A percentile compares a stretch with the other conserved stretches of the same genome.
Conservation (phyloP, 345 rosid species). For the Eucalyptus cladocalyx region DNA sequence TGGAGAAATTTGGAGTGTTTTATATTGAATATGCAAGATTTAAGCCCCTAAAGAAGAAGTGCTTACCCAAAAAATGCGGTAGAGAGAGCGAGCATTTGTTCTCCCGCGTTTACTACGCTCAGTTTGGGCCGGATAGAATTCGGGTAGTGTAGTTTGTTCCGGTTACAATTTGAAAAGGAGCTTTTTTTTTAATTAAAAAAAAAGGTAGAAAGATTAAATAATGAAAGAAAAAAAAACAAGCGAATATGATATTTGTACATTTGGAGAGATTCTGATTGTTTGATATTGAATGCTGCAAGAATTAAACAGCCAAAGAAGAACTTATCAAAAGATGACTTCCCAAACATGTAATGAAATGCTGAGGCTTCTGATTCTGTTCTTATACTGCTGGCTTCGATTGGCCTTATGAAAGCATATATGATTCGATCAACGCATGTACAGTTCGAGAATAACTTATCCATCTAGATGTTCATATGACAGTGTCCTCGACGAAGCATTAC, state of each 20-base stretch:
- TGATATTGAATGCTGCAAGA: neutral
- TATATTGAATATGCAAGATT: neutral
- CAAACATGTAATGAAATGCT: neutral
- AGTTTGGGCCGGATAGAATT: neutral
- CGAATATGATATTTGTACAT: neutral
- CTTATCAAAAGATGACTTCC: neutral
- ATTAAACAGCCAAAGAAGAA: neutral
- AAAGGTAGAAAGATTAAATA: neutral
- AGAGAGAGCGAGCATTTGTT: too few relatives aligned
- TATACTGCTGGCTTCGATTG: neutral
- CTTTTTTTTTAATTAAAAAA: too few relatives aligned
- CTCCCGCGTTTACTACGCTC: neutral
- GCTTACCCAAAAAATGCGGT: neutral
- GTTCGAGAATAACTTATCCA: neutral
- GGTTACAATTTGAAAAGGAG: too few relatives aligned
- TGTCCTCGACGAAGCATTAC: neutral
- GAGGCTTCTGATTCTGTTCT: neutral
- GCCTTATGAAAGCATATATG: neutral
- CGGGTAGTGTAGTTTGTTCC: neutral
- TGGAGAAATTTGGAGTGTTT: neutral
- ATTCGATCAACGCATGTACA: neutral
- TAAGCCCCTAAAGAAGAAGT: neutral
- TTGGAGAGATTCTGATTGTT: neutral
- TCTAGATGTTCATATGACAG: neutral
- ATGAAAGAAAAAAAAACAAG: neutral